A percentile compares a stretch with the other conserved stretches of the same genome.
These are phyloP conservation scores for Pleurostoma richardsiae DNA, from an alignment of 2,329 filamentous ascomycete genomes.

Conservation along the genomic window DNA sequence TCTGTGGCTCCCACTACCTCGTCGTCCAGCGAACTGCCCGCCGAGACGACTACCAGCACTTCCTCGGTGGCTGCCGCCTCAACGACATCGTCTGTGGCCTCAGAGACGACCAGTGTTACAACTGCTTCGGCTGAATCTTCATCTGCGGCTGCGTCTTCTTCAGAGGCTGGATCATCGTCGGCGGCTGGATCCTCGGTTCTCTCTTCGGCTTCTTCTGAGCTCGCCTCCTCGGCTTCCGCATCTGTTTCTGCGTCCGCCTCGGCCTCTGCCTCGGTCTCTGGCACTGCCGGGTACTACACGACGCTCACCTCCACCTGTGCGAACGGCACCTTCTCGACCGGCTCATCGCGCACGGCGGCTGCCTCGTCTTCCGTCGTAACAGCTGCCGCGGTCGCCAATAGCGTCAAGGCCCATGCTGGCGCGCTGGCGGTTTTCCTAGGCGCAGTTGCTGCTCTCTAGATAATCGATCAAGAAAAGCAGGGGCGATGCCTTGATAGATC, in stretches of 20 bases:
- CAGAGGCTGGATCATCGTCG: neutral
- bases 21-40: neutral
- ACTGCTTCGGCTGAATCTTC: neutral
- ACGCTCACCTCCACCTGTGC: conserved; percentile 1
- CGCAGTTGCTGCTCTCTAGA: conserved; percentile 4
- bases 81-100: neutral
- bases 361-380: neutral
- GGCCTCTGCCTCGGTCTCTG: neutral
- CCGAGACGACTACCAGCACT: neutral
- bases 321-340: conserved; percentile 8
- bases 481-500: too few species aligned
- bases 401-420: neutral
- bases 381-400: neutral
- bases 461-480: neutral
- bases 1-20: neutral
- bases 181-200: neutral
- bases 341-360: neutral
- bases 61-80: conserved; percentile 2
- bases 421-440: conserved; percentile 2
- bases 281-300: neutral
- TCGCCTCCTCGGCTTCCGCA: too few species aligned
- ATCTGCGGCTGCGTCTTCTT: neutral
- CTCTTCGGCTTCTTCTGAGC: too few species aligned
- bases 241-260: too few species aligned
- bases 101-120: neutral